Evolutionary conservation across 768 basidiomycete genomes (phyloP), one percentile per base, ranked within the genome.

Genomic region (Termitomyces sp.): DNA sequence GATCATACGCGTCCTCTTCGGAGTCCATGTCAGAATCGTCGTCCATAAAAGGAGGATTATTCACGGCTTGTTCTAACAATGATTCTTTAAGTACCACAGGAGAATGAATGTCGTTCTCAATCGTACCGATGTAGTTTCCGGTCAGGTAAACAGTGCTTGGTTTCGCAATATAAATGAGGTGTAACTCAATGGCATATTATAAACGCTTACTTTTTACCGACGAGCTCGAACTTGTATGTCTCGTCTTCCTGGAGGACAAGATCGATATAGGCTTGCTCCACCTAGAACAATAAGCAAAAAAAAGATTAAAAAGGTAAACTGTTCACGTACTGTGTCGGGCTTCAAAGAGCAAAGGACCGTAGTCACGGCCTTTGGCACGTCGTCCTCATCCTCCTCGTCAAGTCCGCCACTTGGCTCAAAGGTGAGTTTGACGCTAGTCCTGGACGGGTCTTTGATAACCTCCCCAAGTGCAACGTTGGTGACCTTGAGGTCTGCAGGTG

Each of bases 391-490:
- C 0, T 81, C 39, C 6, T 78, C 76, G 4, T 78, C 77, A 0
- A 67, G 59, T 16, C 64, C 63, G 22, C 66, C 58, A 54, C 75
- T 74, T 47, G 69, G 70, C 61, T 70, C 73, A 67, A 87, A 89
- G 27, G 76, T 78, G 58, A 92, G 75, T 71, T 90, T 92, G 65
- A 91, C 76, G 22, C 85, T 81, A 27, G 86, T 86, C 55, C 89
- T 77, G 15, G 80, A 73, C 52, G 75, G 65, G 69, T 93, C 87
- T 41, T 73, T 77, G 58, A 95, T 75, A 64, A 83, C 79, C 58
- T 91, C 88, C 54, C 89, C 88, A 52, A 95, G 83, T 2, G 93
- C 83, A 47, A 87, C 85, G 69, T 93, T 94, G 68, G 91, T 93
- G 68, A 97, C 82, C 68, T 81, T 80, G 68, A 95, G 74, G 73